Percentiles rank a stretch among this genome's conserved stretches.
Evolutionary conservation across 225 moss, liverwort and hornwort genomes (phyloP).

Genomic region (Straminergon stramineum): DNA sequence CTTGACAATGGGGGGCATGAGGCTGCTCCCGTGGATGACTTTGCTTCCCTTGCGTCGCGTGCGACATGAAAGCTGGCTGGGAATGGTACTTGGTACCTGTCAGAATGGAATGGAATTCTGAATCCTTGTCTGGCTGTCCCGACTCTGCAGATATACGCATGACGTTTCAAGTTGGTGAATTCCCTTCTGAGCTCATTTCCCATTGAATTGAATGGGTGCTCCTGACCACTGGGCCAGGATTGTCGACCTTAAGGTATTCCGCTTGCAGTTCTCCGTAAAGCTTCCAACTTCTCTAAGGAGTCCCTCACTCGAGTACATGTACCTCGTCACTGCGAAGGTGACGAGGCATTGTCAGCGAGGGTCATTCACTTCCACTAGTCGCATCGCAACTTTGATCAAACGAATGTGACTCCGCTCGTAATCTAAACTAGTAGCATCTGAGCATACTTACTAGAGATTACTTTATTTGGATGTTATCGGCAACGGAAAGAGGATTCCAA

Average conservation of each 20-base stretch:
- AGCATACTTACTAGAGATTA: neutral
- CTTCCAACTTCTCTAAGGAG: neutral
- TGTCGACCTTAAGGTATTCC: neutral
- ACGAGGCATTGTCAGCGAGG: no score
- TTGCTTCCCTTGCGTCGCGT: neutral
- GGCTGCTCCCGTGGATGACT: neutral
- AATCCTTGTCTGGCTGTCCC: neutral
- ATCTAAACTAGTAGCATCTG: neutral
- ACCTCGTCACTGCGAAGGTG: neutral
- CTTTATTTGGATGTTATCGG: neutral
- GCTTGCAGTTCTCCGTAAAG: neutral
- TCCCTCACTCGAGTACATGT: neutral
- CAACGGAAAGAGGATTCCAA: neutral
- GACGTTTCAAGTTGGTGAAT: neutral
- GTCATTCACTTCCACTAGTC: neutral
- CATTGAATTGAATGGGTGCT: neutral
- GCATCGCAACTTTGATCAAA: no score
- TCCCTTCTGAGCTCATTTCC: neutral
- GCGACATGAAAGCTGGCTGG: neutral
- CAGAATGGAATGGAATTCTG: neutral
- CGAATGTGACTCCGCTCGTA: neutral
- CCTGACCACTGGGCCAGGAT: neutral
- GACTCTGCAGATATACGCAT: neutral
- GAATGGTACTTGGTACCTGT: neutral
- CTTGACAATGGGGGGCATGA: neutral